Evolutionary conservation across 495 filamentous ascomycete genomes (phyloP).

Genomic region (Staphylotrichum tortipilum): DNA sequence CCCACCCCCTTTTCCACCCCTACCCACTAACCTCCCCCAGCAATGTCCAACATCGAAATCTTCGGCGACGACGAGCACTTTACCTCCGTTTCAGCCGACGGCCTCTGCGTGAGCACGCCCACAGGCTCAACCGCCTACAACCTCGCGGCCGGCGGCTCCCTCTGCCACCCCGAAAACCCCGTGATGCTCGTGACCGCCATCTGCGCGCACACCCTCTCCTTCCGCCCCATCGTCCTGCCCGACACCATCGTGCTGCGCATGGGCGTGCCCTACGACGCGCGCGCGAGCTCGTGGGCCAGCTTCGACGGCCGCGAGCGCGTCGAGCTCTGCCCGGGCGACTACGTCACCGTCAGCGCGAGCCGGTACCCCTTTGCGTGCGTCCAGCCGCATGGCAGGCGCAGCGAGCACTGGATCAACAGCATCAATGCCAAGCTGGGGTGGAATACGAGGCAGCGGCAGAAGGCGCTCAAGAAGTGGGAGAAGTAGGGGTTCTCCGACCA

Average conservation of each 20-base stretch:
- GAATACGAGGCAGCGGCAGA: slow-evolving; percentile 83
- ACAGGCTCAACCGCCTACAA: slow-evolving; percentile 97
- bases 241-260: slow-evolving; percentile 89
- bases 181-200: slow-evolving; percentile 94
- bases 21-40: slow-evolving; percentile 29
- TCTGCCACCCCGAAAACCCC: slow-evolving; percentile 95
- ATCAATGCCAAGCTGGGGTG: slow-evolving; percentile 86
- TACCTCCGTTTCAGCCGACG: slow-evolving; percentile 78
- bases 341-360: slow-evolving; percentile 88
- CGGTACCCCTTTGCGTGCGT: slow-evolving; percentile 91
- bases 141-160: slow-evolving; percentile 86
- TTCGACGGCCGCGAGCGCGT: slow-evolving; percentile 90
- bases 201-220: slow-evolving; percentile 91
- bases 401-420: slow-evolving; percentile 89
- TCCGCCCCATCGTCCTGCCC: slow-evolving; percentile 89
- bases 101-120: slow-evolving; percentile 82
- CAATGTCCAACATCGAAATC: slow-evolving; percentile 79
- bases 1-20: not conserved
- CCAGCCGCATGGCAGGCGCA: slow-evolving; percentile 60
- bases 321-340: slow-evolving; percentile 83
- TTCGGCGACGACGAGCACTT: slow-evolving; percentile 96
- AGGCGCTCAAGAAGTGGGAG: slow-evolving; percentile 45
- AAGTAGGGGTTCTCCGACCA: slow-evolving; percentile 11
- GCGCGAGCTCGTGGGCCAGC: slow-evolving; percentile 87
- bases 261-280: slow-evolving; percentile 85